Evolutionary conservation across 495 filamentous ascomycete genomes (phyloP).

Genomic region (Penicillium diatomitis): DNA sequence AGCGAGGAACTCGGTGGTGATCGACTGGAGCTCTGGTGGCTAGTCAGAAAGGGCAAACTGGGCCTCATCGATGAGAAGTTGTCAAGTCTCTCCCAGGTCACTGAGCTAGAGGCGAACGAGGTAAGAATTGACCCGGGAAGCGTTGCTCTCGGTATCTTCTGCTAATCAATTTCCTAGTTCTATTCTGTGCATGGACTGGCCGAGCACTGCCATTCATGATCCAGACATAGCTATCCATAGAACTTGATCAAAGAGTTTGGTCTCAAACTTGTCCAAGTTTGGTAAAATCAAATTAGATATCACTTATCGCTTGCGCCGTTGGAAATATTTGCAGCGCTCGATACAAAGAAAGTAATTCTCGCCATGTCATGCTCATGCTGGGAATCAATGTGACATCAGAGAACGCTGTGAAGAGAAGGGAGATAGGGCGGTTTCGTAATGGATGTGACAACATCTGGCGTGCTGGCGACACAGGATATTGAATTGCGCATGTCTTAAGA

Average conservation of each 20-base stretch:
- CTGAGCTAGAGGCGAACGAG: constrained; percentile 56
- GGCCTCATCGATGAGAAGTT: constrained; percentile 61
- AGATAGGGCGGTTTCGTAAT: no score
- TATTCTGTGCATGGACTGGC: constrained; percentile 7
- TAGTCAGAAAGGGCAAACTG: constrained; percentile 54
- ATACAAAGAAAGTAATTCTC: no score
- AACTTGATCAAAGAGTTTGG: no score
- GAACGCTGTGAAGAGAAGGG: constrained; percentile 5
- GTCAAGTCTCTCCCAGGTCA: constrained; percentile 53
- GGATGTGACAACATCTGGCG: not conserved
- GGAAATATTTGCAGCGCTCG: no score
- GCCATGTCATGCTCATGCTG: constrained; percentile 2
- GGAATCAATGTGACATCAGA: constrained; percentile 7
- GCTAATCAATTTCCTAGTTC: constrained; percentile 18
- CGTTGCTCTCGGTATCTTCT: not conserved
- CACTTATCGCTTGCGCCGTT: no score
- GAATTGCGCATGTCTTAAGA: constrained; percentile 27
- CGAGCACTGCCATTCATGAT: no score
- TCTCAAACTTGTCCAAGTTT: no score
- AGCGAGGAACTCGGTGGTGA: constrained; percentile 70
- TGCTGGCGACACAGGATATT: no score
- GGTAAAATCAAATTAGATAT: no score
- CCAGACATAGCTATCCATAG: no score
- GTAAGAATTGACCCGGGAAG: constrained; percentile 22
- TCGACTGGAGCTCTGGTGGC: constrained; percentile 74